Evolutionary conservation across 805 yeast species (phyloP).

Genomic region (Henningerozyma blattae): DNA sequence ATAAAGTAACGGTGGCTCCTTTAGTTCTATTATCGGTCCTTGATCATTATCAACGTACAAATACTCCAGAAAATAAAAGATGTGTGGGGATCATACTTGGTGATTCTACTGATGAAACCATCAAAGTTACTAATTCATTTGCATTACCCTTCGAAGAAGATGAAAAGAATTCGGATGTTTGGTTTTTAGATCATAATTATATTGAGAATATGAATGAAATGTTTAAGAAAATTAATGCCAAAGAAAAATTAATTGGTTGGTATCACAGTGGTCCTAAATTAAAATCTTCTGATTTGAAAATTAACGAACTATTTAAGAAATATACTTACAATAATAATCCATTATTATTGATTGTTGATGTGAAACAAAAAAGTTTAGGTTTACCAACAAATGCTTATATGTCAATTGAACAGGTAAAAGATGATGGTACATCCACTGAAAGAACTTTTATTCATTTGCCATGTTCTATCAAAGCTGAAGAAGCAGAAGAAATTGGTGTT

Average conservation of each 20-base stretch:
- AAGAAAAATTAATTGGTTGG: slow-evolving; percentile 97
- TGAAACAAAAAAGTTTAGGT: slow-evolving; percentile 69
- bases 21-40: slow-evolving; percentile 86
- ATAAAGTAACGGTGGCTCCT: slow-evolving; percentile 86
- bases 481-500: slow-evolving; percentile 98
- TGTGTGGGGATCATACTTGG: slow-evolving; percentile 94
- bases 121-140: slow-evolving; percentile 81
- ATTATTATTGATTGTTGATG: slow-evolving; percentile 80
- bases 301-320: slow-evolving; percentile 78
- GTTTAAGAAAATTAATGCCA: slow-evolving; percentile 96
- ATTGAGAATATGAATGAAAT: slow-evolving; percentile 94
- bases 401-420: slow-evolving; percentile 90
- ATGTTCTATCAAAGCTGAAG: slow-evolving; percentile 89
- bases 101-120: slow-evolving; percentile 40
- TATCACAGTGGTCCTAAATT: slow-evolving; percentile 96
- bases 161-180: slow-evolving; percentile 77
- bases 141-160: slow-evolving; percentile 99
- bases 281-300: slow-evolving; percentile 75
- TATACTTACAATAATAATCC: slow-evolving; percentile 60
- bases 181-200: slow-evolving; percentile 95
- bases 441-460: slow-evolving; percentile 91
- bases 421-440: slow-evolving; percentile 88
- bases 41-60: slow-evolving; percentile 86
- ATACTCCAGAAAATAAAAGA: slow-evolving; percentile 62
- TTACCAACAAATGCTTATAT: slow-evolving; percentile 92